Percentiles rank a stretch among this genome's conserved stretches.
phyloP scores from a whole-genome alignment of 257 asterid species.

The Lantana camara region DNA sequence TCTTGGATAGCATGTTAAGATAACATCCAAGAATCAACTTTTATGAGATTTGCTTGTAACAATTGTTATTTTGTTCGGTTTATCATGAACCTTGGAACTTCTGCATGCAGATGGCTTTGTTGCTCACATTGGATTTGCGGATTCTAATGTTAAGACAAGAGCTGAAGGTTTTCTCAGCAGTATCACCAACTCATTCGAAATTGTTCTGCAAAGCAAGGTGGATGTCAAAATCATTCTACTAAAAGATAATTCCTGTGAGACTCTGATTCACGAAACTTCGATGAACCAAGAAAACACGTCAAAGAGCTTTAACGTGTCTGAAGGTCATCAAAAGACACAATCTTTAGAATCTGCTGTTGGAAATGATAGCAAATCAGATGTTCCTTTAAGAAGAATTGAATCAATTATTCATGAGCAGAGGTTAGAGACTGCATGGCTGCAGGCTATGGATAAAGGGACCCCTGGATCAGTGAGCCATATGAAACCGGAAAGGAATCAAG shows the following conservation, averaged over 20 bases:
- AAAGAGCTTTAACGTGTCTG: no score
- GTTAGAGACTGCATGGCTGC: slow-evolving; percentile 92
- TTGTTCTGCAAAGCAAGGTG: slow-evolving; percentile 70
- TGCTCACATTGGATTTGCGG: slow-evolving; percentile 78
- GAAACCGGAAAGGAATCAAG: slow-evolving; percentile 84
- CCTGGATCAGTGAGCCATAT: slow-evolving; percentile 48
- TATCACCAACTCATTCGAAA: slow-evolving; percentile 84
- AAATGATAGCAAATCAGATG: slow-evolving; percentile 48
- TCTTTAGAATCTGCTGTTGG: slow-evolving; percentile 27
- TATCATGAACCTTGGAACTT: no score
- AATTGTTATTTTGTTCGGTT: background rate
- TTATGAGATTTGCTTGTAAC: no score
- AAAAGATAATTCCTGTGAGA: slow-evolving; percentile 45
- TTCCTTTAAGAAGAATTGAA: slow-evolving; percentile 72
- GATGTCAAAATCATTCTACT: slow-evolving; percentile 73
- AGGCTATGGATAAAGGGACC: slow-evolving; percentile 81
- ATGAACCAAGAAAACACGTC: no score
- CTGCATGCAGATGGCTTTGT: slow-evolving; percentile 69
- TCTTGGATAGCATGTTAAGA: no score
- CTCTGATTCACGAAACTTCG: slow-evolving; percentile 22
- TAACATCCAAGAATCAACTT: no score
- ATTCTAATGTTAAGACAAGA: slow-evolving; percentile 66
- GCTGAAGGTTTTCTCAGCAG: slow-evolving; percentile 94
- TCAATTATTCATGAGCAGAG: slow-evolving; percentile 88
- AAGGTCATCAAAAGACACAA: slow-evolving; percentile 15